Conservation (phyloP, 495 filamentous ascomycete species). For the Mycothermus thermophilus region DNA sequence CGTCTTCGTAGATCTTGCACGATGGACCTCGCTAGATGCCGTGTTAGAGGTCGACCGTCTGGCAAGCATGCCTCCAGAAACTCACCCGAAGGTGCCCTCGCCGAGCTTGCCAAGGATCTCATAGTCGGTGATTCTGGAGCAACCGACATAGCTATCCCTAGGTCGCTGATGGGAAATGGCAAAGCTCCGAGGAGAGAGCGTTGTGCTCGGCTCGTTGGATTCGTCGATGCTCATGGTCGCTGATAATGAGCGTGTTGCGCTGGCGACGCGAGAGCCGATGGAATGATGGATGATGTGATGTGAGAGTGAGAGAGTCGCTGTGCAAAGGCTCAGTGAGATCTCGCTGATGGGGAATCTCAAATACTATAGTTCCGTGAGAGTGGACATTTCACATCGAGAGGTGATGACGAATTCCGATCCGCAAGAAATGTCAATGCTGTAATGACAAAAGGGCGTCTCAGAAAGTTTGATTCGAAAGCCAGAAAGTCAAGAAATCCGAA, state of each 20-base stretch:
- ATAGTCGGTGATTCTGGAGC: constrained; percentile 77
- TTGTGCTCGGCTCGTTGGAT: constrained; percentile 4
- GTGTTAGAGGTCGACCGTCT: constrained; percentile 6
- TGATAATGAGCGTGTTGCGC: too few relatives aligned
- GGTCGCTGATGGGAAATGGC: constrained; percentile 32
- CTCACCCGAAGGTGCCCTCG: constrained; percentile 91
- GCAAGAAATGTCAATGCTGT: too few relatives aligned
- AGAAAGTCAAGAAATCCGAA: too few relatives aligned
- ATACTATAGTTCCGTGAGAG: too few relatives aligned
- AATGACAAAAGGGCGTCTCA: too few relatives aligned
- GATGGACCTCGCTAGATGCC: constrained; percentile 66
- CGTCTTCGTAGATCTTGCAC: constrained; percentile 62
- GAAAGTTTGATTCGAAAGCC: too few relatives aligned
- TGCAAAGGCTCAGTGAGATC: neutral
- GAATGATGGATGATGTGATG: neutral
- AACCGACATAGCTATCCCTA: constrained; percentile 55
- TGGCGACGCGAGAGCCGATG: neutral
- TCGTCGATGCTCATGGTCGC: constrained; percentile 17
- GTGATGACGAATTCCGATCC: too few relatives aligned
- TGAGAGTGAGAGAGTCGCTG: neutral
- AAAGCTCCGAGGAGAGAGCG: constrained; percentile 29
- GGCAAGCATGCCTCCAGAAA: neutral
- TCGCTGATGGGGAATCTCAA: too few relatives aligned
- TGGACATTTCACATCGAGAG: neutral
- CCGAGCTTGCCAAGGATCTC: constrained; percentile 84